phyloP scores from a whole-genome alignment of 495 filamentous ascomycete genomes.

The Cercophora newfieldiana region DNA sequence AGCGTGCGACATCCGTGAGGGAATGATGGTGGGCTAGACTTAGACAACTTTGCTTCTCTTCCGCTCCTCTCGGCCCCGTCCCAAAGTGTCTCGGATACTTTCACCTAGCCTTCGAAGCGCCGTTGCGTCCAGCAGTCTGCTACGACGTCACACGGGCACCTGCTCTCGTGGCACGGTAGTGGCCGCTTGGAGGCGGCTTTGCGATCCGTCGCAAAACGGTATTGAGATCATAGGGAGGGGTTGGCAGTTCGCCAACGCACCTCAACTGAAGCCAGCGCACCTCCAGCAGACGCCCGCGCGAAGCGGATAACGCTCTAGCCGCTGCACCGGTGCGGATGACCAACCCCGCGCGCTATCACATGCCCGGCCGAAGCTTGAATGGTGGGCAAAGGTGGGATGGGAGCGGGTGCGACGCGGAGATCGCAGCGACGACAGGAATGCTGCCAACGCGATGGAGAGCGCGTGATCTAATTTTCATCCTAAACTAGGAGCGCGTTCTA shows the following conservation, averaged over 20 bases:
- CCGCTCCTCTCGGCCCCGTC: not conserved
- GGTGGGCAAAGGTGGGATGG: not conserved
- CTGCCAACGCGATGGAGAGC: conserved; percentile 3
- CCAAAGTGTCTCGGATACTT: not conserved
- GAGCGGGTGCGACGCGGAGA: not conserved
- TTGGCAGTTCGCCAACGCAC: conserved; percentile 14
- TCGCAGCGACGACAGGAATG: not conserved
- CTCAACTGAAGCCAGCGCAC: not conserved
- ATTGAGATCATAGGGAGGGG: not conserved
- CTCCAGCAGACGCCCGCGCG: not conserved
- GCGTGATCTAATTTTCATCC: not conserved
- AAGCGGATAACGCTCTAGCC: not conserved
- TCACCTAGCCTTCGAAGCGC: not conserved
- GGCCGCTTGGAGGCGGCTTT: not conserved
- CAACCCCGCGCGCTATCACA: conserved; percentile 6
- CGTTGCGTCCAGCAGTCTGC: not conserved
- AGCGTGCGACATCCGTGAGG: not conserved
- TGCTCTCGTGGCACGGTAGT: not conserved
- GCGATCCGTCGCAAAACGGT: not conserved
- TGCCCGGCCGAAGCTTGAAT: conserved; percentile 1
- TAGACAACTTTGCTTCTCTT: not conserved
- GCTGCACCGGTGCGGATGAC: conserved; percentile 1
- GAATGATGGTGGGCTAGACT: not conserved
- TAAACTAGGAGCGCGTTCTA: not conserved
- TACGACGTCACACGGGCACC: not conserved